Base-by-base conservation (phyloP, 257 asterid species). In the Nemophila menziesii region DNA sequence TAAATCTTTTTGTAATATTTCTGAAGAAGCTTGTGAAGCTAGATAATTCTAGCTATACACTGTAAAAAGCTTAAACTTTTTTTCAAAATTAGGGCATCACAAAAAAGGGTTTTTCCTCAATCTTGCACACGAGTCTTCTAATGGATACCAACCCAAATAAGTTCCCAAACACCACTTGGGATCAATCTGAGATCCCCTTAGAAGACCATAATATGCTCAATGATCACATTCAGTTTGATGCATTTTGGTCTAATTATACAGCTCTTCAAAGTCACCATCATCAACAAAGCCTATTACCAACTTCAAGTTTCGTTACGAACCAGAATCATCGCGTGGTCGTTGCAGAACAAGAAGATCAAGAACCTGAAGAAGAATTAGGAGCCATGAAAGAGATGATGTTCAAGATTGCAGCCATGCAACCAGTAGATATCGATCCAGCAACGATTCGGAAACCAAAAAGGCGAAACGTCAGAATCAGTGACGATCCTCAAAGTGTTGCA, bases 351-450 rank as follows among this genome's bases (percentile, higher is more conserved):
- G 58, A 50, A 11, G 54, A 44, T 11, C 69, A 61, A 5, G 73
- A 57, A 3, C 24, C 24, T 0, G 92, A 78, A 15, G 92, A 86
- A 19, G 84, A 82, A 26, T 48, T 86, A 2, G 96, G 93, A 5
- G 79, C 93, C 33, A 75, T 79, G 82, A 86, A 82, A 15, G 96
- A 82, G 49, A 79, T 82, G 93, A 79, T 79, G 94, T 86, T 82
- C 82, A 86, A 74, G 57, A 79, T 86, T 36, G 96, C 96, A 0
- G 66, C 94, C 49, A 79, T 86, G 96, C 96, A 86, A 40, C 94
- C 96, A 0, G 86, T 86, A 3, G 96, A 82, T 51, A 71, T 86
- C 49, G 96, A 86, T 49, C 94, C 94, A 0, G 70, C 87, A 39
- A 68, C 93, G 1, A 48, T 86, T 26, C 63, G 80, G 5, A 74